Evolutionary conservation across 768 basidiomycete species (phyloP).

Genomic region (Chiua virens): DNA sequence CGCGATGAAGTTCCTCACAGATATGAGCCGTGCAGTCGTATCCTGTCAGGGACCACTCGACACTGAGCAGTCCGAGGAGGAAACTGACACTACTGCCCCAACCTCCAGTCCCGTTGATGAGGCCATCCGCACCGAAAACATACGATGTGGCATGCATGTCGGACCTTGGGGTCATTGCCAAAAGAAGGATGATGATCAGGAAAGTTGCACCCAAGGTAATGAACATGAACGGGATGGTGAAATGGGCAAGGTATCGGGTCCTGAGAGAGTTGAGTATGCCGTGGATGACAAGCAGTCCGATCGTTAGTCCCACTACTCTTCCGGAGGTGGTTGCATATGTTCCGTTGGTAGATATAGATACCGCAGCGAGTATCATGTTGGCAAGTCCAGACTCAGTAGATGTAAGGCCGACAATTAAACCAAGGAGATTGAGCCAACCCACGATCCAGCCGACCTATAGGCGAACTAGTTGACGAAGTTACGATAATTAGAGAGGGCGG

Average conservation of each 20-base stretch:
- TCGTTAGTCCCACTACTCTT: constrained; percentile 42
- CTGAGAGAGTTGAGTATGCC: constrained; percentile 46
- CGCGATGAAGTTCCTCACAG: constrained; percentile 50
- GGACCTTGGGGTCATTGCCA: constrained; percentile 42
- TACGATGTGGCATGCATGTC: constrained; percentile 60
- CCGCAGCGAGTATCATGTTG: constrained; percentile 33
- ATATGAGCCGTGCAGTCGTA: constrained; percentile 28
- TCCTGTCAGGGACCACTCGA: constrained; percentile 46
- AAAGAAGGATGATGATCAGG: constrained; percentile 43
- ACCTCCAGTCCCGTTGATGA: constrained; percentile 48
- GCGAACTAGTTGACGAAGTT: neutral
- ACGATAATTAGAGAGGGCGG: neutral
- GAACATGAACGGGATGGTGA: constrained; percentile 39
- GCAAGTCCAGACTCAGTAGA: constrained; percentile 40
- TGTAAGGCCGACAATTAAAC: constrained; percentile 25
- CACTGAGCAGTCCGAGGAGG: constrained; percentile 45
- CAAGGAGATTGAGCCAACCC: constrained; percentile 35
- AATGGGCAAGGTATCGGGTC: constrained; percentile 35
- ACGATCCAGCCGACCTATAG: constrained; percentile 29
- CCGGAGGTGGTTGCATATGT: constrained; percentile 35
- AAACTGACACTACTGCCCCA: constrained; percentile 41
- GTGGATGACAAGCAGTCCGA: constrained; percentile 40
- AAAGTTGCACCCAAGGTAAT: constrained; percentile 44
- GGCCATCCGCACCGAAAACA: constrained; percentile 49
- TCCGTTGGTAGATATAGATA: constrained; percentile 26